Percentiles rank a stretch among this genome's conserved stretches.
These are phyloP conservation scores for Murraya koenigii DNA, from an alignment of 345 rosid species.

Conservation along the genomic window DNA sequence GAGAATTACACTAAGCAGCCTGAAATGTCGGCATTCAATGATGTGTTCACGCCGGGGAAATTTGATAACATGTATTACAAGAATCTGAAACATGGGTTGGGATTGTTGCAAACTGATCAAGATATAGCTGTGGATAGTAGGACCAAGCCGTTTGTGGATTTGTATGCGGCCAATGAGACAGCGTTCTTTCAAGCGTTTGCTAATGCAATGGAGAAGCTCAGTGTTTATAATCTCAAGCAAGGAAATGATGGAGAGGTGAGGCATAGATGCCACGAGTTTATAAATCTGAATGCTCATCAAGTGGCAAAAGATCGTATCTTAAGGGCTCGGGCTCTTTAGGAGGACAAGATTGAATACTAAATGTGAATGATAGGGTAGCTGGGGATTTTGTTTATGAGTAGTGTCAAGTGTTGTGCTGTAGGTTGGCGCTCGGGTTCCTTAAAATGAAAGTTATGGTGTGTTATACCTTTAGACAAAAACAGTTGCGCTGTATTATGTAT, in stretches of 20 bases:
- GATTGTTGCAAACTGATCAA: conserved; percentile 37
- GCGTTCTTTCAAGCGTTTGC: conserved; percentile 50
- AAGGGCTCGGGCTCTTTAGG: background rate
- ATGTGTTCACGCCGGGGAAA: conserved; percentile 50
- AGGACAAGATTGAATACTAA: too few relatives aligned
- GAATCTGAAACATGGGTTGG: conserved; percentile 46
- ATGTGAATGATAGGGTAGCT: background rate
- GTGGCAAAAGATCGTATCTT: background rate
- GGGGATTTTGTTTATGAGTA: background rate
- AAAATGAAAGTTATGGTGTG: background rate
- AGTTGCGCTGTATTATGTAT: background rate
- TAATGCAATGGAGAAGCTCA: conserved; percentile 53
- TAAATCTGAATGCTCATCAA: conserved; percentile 16
- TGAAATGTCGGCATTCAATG: conserved; percentile 52
- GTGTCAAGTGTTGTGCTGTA: background rate
- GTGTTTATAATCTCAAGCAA: conserved; percentile 38
- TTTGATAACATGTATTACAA: conserved; percentile 54
- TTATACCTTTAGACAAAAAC: too few relatives aligned
- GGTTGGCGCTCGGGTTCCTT: background rate
- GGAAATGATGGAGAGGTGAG: conserved; percentile 54
- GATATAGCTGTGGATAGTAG: conserved; percentile 43
- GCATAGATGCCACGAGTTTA: conserved; percentile 58
- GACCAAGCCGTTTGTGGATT: conserved; percentile 49
- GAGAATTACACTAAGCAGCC: conserved; percentile 33
- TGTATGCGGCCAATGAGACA: conserved; percentile 49